Percentiles rank a stretch among this genome's conserved stretches.
Evolutionary conservation across 2,329 filamentous ascomycete genomes (phyloP).

Genomic region (Microsporum audouinii): DNA sequence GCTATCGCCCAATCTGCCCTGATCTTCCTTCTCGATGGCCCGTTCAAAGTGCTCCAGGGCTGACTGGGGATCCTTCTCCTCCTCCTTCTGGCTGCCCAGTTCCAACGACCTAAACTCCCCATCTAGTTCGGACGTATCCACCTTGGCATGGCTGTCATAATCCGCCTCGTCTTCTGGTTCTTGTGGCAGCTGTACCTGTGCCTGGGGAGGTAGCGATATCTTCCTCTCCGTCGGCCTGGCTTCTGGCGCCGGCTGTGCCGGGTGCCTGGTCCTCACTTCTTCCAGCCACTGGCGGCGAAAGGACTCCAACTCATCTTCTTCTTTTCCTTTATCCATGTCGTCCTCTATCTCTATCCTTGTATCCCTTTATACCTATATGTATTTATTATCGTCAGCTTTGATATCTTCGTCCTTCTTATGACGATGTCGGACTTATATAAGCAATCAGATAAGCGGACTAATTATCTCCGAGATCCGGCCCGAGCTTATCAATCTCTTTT

Average conservation of each 20-base stretch:
- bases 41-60: constrained; percentile 88
- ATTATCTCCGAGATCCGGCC: background rate
- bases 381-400: background rate
- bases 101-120: constrained; percentile 29
- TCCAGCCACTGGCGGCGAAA: constrained; percentile 80
- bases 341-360: background rate
- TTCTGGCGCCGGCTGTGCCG: constrained; percentile 3
- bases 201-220: background rate
- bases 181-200: constrained; percentile 5
- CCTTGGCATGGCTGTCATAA: constrained; percentile 11
- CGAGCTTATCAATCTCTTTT: constrained; percentile 6
- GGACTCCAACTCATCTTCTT: constrained; percentile 56
- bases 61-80: constrained; percentile 50
- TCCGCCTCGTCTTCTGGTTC: background rate
- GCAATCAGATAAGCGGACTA: background rate
- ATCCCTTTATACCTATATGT: background rate
- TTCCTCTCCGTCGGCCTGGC: constrained; percentile 13
- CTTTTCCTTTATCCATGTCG: background rate
- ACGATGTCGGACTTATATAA: background rate
- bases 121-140: constrained; percentile 19
- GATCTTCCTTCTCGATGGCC: constrained; percentile 76
- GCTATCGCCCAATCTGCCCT: constrained; percentile 81
- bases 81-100: constrained; percentile 19
- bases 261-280: constrained; percentile 47
- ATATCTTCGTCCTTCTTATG: background rate